Evolutionary conservation across 2,329 filamentous ascomycete species (phyloP), one percentile per base, ranked within the genome.

Genomic region (Metarhizium anisopliae): DNA sequence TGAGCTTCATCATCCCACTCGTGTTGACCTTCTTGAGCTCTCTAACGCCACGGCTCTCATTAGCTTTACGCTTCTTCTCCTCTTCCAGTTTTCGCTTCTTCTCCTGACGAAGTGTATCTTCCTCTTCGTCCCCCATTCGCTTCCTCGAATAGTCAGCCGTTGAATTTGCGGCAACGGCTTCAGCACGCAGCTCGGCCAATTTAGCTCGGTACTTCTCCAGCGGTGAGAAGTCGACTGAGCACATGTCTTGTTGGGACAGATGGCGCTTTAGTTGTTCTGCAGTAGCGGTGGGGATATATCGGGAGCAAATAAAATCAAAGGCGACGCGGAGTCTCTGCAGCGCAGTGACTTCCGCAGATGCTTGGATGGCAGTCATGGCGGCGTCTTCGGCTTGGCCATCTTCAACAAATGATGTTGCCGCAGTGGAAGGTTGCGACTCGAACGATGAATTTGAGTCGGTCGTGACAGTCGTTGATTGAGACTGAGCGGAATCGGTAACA

Each of bases 1-100:
- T 96, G 81, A 99, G 82, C 77, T 97, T 99, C 80, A 89, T 94
- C 94, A 99, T 99, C 1, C 94, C 94, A 25, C 74, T 83, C 0
- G 87, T 92, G 72, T 97, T 89, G 51, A 92, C 93, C 74, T 97
- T 99, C 69, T 88, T 88, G 65, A 99, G 69, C 51, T 92, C 81
- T 67, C 85, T 86, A 1, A 96, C 83, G 0, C 84, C 92, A 32
- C 84, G 79, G 59, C 88, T 94, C 72, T 89, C 82, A 29, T 76
- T 77, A 2, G 81, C 83, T 73, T 95, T 92, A 69, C 83, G 86
- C 74, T 86, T 88, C 57, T 96, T 92, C 57, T 96, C 92, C 59
- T 96, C 93, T 52, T 96, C 91, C 72, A 87, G 84, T 69, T 86
- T 92, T 47, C 86, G 78, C 74, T 87, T 92, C 81, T 94, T 96